phyloP scores from a whole-genome alignment of 139 green algal species.

The Coccomyxa sp. region DNA sequence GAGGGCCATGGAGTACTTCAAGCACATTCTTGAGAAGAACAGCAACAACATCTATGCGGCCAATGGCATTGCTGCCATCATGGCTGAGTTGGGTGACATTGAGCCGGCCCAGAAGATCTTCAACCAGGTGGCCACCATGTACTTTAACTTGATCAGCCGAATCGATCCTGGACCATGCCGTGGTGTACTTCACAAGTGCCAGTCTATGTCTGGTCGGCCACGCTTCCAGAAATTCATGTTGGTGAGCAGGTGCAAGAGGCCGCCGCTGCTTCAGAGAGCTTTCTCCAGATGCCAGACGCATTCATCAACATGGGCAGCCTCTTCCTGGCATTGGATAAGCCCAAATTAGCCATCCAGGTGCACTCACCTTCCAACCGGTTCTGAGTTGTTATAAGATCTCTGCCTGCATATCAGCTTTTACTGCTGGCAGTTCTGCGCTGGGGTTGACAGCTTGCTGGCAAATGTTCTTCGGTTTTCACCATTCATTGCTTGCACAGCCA shows the following conservation, averaged over 20 bases:
- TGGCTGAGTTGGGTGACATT: constrained; percentile 74
- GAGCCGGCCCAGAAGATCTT: constrained; percentile 41
- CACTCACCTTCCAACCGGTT: neutral
- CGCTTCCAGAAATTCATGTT: neutral
- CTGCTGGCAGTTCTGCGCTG: no score
- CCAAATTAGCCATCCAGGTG: constrained; percentile 43
- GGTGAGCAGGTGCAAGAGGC: constrained; percentile 63
- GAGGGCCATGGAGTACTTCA: constrained; percentile 55
- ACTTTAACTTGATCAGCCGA: neutral
- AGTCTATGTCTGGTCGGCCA: neutral
- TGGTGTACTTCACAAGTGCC: neutral
- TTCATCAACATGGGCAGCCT: constrained; percentile 63
- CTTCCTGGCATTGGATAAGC: constrained; percentile 57
- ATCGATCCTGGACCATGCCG: no score
- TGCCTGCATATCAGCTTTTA: no score
- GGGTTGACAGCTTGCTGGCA: no score
- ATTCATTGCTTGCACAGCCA: no score
- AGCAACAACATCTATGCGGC: constrained; percentile 76
- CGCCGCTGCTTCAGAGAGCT: constrained; percentile 34
- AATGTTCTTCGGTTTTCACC: no score
- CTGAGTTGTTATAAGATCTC: neutral
- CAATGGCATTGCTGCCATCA: constrained; percentile 78
- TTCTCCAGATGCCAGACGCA: constrained; percentile 60
- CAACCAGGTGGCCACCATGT: neutral
- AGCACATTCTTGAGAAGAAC: constrained; percentile 47